Evolutionary conservation across 1,284 basidiomycete species (phyloP), one percentile per base, ranked within the genome.

Genomic region (Termitomyces sp.): DNA sequence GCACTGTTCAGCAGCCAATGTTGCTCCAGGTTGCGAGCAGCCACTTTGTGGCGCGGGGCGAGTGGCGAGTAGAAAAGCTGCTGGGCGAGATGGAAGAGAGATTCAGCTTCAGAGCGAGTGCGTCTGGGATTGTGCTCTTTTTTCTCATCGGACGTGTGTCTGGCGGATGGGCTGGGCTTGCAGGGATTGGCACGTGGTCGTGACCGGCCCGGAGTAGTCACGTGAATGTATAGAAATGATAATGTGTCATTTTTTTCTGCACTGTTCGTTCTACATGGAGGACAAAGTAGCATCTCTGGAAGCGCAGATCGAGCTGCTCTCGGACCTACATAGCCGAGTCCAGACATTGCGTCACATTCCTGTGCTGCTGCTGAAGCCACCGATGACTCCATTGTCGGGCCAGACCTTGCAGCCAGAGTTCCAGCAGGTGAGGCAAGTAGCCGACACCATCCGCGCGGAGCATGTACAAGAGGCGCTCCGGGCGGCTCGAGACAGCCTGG

Each of bases 401-500:
- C 50, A 65, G 56, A 53, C 69, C 61, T 61, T 72, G 49, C 63
- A 61, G 15, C 55, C 64, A 10, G 68, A 73, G 52, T 75, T 82
- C 60, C 65, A 70, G 56, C 67, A 74, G 28, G 57, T 84, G 45
- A 78, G 73, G 53, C 74, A 75, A 5, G 71, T 84, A 54, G 63
- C 67, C 13, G 78, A 79, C 3, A 62, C 66, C 13, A 61, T 84
- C 8, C 67, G 72, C 33, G 77, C 78, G 5, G 75, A 78, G 44
- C 67, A 69, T 2, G 71, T 82, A 3, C 84, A 86, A 65, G 70
- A 77, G 1, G 83, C 83, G 0, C 67, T 87, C 50, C 68, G 67
- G 40, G 67, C 70, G 6, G 83, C 83, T 21, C 69, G 69, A 38
- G 74, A 76, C 17, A 83, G 83, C 56, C 75, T 80, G 60, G 68